These are phyloP conservation scores for Haplosporangium gracile DNA, from an alignment of 192 early-diverging fungal genomes.

Conservation along the genomic window DNA sequence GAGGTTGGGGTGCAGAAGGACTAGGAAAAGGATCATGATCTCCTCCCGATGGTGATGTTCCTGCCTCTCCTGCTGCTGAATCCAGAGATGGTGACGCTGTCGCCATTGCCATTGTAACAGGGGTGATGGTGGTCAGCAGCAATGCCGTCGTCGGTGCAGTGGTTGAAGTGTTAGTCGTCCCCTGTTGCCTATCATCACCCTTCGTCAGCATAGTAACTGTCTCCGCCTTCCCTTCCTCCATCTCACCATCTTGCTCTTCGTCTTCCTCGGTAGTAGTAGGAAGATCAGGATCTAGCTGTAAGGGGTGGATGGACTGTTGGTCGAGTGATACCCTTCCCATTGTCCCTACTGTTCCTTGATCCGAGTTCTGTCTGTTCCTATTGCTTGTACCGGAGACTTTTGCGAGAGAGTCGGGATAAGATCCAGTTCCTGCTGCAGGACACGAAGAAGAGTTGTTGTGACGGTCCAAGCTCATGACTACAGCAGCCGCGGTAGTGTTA, in stretches of 20 bases:
- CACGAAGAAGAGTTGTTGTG: neutral
- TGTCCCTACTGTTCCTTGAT: constrained; percentile 1
- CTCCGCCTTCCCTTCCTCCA: neutral
- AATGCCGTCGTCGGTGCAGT: neutral
- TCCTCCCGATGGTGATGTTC: neutral
- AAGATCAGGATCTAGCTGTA: constrained; percentile 32
- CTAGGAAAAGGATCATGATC: neutral
- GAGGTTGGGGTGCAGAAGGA: neutral
- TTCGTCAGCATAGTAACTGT: neutral
- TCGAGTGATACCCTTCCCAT: constrained; percentile 20
- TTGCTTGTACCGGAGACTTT: neutral
- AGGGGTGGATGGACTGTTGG: constrained; percentile 47
- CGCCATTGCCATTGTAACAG: neutral
- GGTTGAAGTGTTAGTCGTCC: neutral
- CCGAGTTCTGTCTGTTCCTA: neutral
- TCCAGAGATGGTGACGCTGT: neutral
- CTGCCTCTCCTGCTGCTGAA: neutral
- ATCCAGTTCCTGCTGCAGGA: neutral
- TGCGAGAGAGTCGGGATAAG: neutral
- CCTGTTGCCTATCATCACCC: neutral
- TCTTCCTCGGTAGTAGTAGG: neutral
- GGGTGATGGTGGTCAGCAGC: neutral
- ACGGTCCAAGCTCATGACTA: neutral
- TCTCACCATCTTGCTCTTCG: neutral
- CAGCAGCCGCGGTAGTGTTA: neutral